phyloP scores from a whole-genome alignment of 2,329 filamentous ascomycete genomes.

The Phialocephala subalpina region DNA sequence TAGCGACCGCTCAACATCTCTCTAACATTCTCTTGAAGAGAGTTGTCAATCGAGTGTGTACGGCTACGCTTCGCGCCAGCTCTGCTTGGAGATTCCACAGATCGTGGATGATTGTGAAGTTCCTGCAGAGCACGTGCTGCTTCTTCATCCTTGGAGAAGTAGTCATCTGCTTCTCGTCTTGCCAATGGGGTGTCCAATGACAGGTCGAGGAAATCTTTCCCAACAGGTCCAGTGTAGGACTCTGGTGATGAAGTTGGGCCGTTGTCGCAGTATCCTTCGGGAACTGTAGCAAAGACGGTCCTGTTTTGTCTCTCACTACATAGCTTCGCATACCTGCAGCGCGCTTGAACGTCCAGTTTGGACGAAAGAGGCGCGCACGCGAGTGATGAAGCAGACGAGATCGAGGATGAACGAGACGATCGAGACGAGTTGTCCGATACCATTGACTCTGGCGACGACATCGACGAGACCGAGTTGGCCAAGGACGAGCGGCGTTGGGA shows the following conservation, averaged over 20 bases:
- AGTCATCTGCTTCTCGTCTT: constrained; percentile 56
- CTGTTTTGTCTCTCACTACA: constrained; percentile 63
- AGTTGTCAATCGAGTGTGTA: constrained; percentile 63
- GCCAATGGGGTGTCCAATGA: constrained; percentile 57
- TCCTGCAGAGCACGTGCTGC: constrained; percentile 67
- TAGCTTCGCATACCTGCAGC: constrained; percentile 67
- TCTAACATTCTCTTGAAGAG: constrained; percentile 73
- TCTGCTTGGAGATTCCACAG: constrained; percentile 47
- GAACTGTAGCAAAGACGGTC: constrained; percentile 63
- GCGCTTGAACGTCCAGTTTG: constrained; percentile 68
- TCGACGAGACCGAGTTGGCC: constrained; percentile 68
- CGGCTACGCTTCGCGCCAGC: constrained; percentile 65
- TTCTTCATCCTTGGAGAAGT: constrained; percentile 51
- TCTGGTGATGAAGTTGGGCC: constrained; percentile 64
- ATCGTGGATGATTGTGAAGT: constrained; percentile 62
- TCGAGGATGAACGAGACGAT: constrained; percentile 70
- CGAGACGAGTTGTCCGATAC: constrained; percentile 64
- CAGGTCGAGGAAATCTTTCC: constrained; percentile 59
- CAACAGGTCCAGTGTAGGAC: constrained; percentile 60
- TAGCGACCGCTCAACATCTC: constrained; percentile 59
- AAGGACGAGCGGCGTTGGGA: constrained; percentile 67
- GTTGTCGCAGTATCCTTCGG: constrained; percentile 62
- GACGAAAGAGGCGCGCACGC: constrained; percentile 63
- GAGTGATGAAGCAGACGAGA: constrained; percentile 68
- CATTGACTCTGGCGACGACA: constrained; percentile 74